A percentile compares a stretch with the other conserved stretches of the same genome.
Conservation (phyloP, 305 asterid species). For the Fraxinus velutina region DNA sequence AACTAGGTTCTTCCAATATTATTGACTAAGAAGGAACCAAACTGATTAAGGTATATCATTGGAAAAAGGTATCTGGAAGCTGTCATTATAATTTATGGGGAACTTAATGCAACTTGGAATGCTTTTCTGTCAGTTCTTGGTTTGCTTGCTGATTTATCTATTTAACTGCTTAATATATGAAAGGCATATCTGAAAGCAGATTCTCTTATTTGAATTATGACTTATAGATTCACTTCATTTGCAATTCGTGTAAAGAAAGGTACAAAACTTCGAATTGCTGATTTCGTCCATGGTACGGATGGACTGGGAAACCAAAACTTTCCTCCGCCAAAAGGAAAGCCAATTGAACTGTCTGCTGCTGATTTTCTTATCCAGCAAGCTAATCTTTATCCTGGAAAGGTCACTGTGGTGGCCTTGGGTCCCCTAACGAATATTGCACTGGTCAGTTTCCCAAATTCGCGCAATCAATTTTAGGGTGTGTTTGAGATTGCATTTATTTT, state of each 20-base stretch:
- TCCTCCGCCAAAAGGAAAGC: conserved; percentile 78
- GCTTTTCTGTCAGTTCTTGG: conserved; percentile 13
- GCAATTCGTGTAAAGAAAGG: conserved; percentile 62
- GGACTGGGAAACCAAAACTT: conserved; percentile 98
- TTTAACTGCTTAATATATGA: neutral
- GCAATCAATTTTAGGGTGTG: neutral
- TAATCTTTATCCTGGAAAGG: conserved; percentile 64
- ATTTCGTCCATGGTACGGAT: conserved; percentile 93
- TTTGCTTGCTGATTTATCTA: neutral
- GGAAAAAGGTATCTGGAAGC: neutral
- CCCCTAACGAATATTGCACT: conserved; percentile 88
- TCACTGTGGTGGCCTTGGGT: conserved; percentile 94
- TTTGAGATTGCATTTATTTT: no score
- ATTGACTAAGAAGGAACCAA: neutral
- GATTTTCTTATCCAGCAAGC: conserved; percentile 76
- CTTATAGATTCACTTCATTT: conserved; percentile 14
- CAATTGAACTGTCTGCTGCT: conserved; percentile 66
- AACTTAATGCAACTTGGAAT: neutral
- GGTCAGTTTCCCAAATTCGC: conserved; percentile 39
- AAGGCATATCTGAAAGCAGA: neutral
- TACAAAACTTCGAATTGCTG: conserved; percentile 91
- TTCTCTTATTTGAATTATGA: conserved; percentile 8
- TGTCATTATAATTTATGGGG: neutral
- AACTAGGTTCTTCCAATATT: neutral
- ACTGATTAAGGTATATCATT: neutral